Conservation (phyloP, 805 yeast genomes). For the Cyberlindnera nakhonratchasimensis region DNA sequence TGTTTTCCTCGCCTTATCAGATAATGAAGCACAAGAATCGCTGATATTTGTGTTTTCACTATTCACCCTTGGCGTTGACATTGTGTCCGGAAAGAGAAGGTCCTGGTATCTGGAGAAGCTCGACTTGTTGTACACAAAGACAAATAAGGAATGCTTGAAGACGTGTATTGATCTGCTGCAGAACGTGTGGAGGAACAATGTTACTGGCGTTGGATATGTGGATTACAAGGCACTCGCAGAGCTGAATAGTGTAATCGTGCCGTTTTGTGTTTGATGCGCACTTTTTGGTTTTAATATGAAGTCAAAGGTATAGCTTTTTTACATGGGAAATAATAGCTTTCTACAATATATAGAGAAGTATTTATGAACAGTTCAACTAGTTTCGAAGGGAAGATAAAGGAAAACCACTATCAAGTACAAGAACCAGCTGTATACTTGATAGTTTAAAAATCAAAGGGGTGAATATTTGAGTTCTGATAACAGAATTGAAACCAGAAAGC, state of each 20-base stretch:
- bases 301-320: no score
- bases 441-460: no score
- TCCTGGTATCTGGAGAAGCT: conserved; percentile 7
- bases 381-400: no score
- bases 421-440: no score
- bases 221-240: conserved; percentile 5
- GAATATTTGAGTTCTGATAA: no score
- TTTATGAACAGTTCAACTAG: no score
- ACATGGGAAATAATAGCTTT: no score
- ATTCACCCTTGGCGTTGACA: conserved; percentile 10
- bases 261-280: conserved; percentile 4
- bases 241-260: conserved; percentile 4
- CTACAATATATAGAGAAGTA: no score
- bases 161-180: conserved; percentile 5
- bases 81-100: conserved; percentile 5
- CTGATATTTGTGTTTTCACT: conserved; percentile 8
- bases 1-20: neutral
- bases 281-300: neutral
- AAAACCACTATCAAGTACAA: no score
- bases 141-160: conserved; percentile 3
- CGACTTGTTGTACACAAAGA: conserved; percentile 4
- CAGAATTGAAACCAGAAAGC: neutral
- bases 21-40: neutral
- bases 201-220: conserved; percentile 5
- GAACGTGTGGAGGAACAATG: conserved; percentile 7